Conservation (phyloP, 805 yeast genomes). For the Starmerella asiatica region DNA sequence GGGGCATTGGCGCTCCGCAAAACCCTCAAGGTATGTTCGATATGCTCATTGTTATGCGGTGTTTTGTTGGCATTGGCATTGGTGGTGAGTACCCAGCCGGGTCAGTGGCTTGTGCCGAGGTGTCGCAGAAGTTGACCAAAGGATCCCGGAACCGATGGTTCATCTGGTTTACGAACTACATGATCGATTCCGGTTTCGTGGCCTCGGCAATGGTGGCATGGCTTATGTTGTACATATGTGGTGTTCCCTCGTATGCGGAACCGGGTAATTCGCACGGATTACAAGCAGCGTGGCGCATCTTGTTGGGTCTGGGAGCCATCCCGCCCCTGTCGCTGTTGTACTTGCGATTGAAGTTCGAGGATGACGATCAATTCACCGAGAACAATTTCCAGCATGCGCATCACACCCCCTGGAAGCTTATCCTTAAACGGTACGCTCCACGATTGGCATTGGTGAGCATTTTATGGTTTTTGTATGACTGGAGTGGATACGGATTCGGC, state of each 20-base stretch:
- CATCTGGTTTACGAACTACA: slow-evolving; percentile 72
- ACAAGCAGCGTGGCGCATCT: slow-evolving; percentile 80
- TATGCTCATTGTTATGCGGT: slow-evolving; percentile 71
- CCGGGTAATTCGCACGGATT: slow-evolving; percentile 38
- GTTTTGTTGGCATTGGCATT: slow-evolving; percentile 78
- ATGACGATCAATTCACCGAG: slow-evolving; percentile 58
- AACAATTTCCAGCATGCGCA: slow-evolving; percentile 42
- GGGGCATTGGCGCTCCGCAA: slow-evolving; percentile 54
- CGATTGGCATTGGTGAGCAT: slow-evolving; percentile 55
- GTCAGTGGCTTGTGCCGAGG: slow-evolving; percentile 87
- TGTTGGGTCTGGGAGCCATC: slow-evolving; percentile 80
- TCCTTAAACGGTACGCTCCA: slow-evolving; percentile 73
- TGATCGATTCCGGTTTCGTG: slow-evolving; percentile 83
- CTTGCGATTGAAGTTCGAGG: slow-evolving; percentile 61
- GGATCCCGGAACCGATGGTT: slow-evolving; percentile 83
- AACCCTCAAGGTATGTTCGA: slow-evolving; percentile 65
- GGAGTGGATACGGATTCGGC: slow-evolving; percentile 77
- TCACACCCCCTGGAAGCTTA: slow-evolving; percentile 49
- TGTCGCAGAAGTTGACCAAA: slow-evolving; percentile 61
- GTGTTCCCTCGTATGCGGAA: slow-evolving; percentile 24
- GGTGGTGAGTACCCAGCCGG: slow-evolving; percentile 95
- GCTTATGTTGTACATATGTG: slow-evolving; percentile 73
- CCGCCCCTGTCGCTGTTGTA: slow-evolving; percentile 70
- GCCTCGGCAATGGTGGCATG: slow-evolving; percentile 72
- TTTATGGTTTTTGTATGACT: slow-evolving; percentile 87